These are phyloP conservation scores for Seiridium cupressi DNA, from an alignment of 2,329 filamentous ascomycete species.

Conservation along the genomic window DNA sequence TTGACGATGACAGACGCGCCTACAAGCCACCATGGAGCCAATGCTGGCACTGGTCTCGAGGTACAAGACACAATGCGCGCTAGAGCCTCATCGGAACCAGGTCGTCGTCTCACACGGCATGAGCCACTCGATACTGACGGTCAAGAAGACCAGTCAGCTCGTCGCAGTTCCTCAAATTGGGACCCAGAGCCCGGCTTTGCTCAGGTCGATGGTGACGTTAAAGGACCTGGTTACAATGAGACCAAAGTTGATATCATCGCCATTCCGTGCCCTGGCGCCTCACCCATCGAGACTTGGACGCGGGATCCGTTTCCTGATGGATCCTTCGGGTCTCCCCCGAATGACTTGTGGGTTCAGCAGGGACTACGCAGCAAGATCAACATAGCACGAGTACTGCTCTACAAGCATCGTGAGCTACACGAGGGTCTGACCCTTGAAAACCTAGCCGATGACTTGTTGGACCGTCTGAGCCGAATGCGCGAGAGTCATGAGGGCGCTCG, in stretches of 20 bases:
- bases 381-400: conserved; percentile 49
- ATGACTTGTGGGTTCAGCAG: conserved; percentile 51
- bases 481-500: conserved; percentile 32
- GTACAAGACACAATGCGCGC: not conserved
- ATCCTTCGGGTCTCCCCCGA: conserved; percentile 38
- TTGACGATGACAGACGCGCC: too few species aligned
- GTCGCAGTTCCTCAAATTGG: conserved; percentile 27
- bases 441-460: conserved; percentile 46
- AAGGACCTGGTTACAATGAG: conserved; percentile 45
- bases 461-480: conserved; percentile 37
- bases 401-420: conserved; percentile 42
- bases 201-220: conserved; percentile 40
- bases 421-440: conserved; percentile 41
- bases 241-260: conserved; percentile 53
- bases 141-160: conserved; percentile 16
- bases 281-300: conserved; percentile 52
- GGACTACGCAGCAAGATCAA: conserved; percentile 47
- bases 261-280: conserved; percentile 52
- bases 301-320: conserved; percentile 46
- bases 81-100: not conserved
- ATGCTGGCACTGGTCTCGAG: not conserved
- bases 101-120: not conserved
- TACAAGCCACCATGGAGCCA: too few species aligned
- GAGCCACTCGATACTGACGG: not conserved
- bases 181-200: conserved; percentile 36